Percentiles rank a stretch among this genome's conserved stretches.
Conservation (phyloP, 352 stramenopile species). For the Phytophthora quininea region DNA sequence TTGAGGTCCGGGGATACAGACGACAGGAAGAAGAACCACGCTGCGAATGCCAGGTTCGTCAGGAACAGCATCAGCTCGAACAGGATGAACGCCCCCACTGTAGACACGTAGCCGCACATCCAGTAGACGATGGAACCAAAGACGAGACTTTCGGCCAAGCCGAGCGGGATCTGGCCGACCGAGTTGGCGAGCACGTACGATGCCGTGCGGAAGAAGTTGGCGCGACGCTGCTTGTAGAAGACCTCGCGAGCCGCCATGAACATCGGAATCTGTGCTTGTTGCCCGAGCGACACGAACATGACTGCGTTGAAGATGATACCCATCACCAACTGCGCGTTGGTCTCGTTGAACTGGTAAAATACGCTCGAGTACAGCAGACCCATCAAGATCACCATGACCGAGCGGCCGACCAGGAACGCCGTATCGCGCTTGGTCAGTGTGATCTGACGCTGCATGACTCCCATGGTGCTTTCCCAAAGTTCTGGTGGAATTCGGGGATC, state of each 20-base stretch:
- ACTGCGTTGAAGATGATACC: constrained; percentile 70
- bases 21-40: background rate
- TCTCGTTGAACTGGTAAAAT: constrained; percentile 15
- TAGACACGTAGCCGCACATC: background rate
- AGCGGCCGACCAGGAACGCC: constrained; percentile 26
- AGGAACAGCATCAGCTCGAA: constrained; percentile 32
- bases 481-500: background rate
- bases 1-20: background rate
- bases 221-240: background rate
- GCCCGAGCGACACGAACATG: constrained; percentile 51
- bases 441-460: constrained; percentile 8
- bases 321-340: constrained; percentile 38
- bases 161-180: constrained; percentile 31
- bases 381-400: constrained; percentile 36
- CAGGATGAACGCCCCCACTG: background rate
- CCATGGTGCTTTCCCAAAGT: background rate
- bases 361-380: constrained; percentile 23
- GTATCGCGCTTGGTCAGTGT: constrained; percentile 35
- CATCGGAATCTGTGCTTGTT: background rate
- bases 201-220: too few relatives aligned
- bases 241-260: background rate
- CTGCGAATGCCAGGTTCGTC: constrained; percentile 19
- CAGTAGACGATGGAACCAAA: constrained; percentile 36
- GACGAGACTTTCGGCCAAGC: constrained; percentile 47
- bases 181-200: background rate